Evolutionary conservation across 2,329 filamentous ascomycete species (phyloP).

Genomic region (Myriosclerotinia curreyana): DNA sequence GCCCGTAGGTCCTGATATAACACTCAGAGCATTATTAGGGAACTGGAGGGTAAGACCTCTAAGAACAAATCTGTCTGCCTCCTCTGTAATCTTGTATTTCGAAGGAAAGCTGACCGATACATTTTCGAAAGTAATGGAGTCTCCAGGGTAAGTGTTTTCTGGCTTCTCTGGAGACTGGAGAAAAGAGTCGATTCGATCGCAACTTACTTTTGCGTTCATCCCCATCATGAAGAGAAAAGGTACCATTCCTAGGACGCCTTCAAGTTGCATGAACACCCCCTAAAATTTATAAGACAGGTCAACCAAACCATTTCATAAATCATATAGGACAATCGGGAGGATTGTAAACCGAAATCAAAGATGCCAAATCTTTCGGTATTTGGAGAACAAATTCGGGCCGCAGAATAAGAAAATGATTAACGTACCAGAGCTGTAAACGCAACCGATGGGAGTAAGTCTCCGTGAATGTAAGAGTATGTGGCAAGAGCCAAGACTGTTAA

Average conservation of each 20-base stretch:
- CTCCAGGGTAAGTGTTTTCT: conserved; percentile 52
- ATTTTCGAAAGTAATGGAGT: conserved; percentile 60
- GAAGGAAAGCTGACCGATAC: conserved; percentile 70
- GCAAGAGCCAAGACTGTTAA: conserved; percentile 68
- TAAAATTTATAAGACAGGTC: background rate
- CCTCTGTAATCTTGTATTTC: conserved; percentile 54
- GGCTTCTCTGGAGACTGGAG: conserved; percentile 62
- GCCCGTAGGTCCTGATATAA: conserved; percentile 74
- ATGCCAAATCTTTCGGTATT: background rate
- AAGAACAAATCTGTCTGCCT: conserved; percentile 60
- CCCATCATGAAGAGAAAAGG: conserved; percentile 67
- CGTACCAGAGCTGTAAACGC: conserved; percentile 67
- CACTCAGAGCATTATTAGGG: conserved; percentile 63
- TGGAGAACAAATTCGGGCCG: background rate
- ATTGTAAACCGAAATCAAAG: too few relatives aligned
- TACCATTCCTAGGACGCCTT: conserved; percentile 64
- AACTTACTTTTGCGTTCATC: conserved; percentile 69
- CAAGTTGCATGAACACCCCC: conserved; percentile 67
- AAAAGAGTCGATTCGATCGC: conserved; percentile 67
- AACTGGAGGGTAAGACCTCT: conserved; percentile 63
- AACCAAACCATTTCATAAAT: background rate
- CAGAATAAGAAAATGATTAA: background rate
- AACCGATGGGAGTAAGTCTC: conserved; percentile 64
- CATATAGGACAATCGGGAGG: background rate
- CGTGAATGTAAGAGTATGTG: conserved; percentile 62